A percentile compares a stretch with the other conserved stretches of the same genome.
phyloP scores from a whole-genome alignment of 495 filamentous ascomycete genomes.

The Penicillium chermesinum region DNA sequence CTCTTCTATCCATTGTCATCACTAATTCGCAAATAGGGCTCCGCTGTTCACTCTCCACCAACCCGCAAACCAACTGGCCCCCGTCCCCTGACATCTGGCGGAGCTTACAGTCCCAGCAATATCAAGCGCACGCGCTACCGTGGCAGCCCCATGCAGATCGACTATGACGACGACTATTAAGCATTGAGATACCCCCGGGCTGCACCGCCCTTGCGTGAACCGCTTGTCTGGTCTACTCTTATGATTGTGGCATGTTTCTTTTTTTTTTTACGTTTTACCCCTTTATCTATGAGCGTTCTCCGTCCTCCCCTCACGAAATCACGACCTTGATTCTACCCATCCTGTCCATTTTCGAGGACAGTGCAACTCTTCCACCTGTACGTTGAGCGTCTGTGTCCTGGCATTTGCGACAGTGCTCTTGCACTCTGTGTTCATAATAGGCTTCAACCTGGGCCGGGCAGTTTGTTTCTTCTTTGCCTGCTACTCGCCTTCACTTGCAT shows the following conservation, averaged over 20 bases:
- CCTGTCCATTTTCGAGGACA: too few relatives aligned
- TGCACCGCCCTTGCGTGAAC: conserved; percentile 17
- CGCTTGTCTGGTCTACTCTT: conserved; percentile 14
- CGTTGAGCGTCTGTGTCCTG: too few relatives aligned
- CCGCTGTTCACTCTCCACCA: conserved; percentile 43
- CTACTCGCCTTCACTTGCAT: conserved; percentile 4
- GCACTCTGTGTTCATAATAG: not conserved
- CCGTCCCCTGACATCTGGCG: conserved; percentile 45
- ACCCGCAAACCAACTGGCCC: conserved; percentile 52
- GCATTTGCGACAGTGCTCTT: not conserved
- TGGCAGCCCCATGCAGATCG: conserved; percentile 45
- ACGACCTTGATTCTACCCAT: conserved; percentile 8
- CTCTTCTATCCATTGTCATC: not conserved
- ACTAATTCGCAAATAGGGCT: conserved; percentile 23
- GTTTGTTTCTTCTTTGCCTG: not conserved
- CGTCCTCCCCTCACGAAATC: conserved; percentile 14
- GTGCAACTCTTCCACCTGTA: too few relatives aligned
- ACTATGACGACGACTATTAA: conserved; percentile 39
- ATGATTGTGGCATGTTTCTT: too few relatives aligned
- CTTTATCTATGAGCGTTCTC: conserved; percentile 5
- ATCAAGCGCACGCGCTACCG: conserved; percentile 42
- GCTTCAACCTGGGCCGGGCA: not conserved
- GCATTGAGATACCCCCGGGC: conserved; percentile 25
- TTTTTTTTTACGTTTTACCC: not conserved
- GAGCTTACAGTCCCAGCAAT: conserved; percentile 43